Evolutionary conservation across 2,329 filamentous ascomycete species (phyloP).

Genomic region (Meredithiella fracta): DNA sequence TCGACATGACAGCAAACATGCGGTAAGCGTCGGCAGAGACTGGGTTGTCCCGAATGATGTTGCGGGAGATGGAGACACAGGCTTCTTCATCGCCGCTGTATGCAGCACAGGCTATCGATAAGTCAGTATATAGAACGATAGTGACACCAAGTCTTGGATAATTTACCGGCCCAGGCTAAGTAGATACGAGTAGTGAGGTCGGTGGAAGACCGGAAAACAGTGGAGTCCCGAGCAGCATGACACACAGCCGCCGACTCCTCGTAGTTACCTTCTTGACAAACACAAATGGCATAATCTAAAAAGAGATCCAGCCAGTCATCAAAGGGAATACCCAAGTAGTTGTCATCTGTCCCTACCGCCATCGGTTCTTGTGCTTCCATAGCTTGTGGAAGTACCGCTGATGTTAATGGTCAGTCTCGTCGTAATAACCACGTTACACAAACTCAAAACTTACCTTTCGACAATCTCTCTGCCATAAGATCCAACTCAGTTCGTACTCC

Average conservation of each 20-base stretch:
- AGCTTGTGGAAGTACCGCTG: conserved; percentile 15
- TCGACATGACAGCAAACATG: conserved; percentile 63
- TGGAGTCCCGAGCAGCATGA: conserved; percentile 61
- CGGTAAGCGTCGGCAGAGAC: conserved; percentile 71
- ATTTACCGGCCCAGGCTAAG: conserved; percentile 54
- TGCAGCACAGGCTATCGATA: conserved; percentile 54
- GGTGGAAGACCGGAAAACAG: conserved; percentile 59
- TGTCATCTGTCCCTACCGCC: conserved; percentile 18
- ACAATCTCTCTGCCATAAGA: conserved; percentile 39
- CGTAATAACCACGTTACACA: neutral
- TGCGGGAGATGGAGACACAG: conserved; percentile 56
- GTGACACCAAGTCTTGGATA: neutral
- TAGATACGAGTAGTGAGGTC: conserved; percentile 57
- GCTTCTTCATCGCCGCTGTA: conserved; percentile 64
- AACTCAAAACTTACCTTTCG: conserved; percentile 29
- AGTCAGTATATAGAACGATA: neutral
- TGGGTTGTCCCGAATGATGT: conserved; percentile 68
- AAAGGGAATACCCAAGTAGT: conserved; percentile 65
- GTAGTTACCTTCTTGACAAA: conserved; percentile 50
- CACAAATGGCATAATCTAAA: conserved; percentile 64
- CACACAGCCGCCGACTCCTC: conserved; percentile 67
- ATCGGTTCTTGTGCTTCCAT: conserved; percentile 5
- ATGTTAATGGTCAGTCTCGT: neutral
- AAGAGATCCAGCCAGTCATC: conserved; percentile 80
- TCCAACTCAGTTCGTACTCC: conserved; percentile 30